Evolutionary conservation across 2,329 filamentous ascomycete genomes (phyloP).

Genomic region (Pleurostoma richardsiae): DNA sequence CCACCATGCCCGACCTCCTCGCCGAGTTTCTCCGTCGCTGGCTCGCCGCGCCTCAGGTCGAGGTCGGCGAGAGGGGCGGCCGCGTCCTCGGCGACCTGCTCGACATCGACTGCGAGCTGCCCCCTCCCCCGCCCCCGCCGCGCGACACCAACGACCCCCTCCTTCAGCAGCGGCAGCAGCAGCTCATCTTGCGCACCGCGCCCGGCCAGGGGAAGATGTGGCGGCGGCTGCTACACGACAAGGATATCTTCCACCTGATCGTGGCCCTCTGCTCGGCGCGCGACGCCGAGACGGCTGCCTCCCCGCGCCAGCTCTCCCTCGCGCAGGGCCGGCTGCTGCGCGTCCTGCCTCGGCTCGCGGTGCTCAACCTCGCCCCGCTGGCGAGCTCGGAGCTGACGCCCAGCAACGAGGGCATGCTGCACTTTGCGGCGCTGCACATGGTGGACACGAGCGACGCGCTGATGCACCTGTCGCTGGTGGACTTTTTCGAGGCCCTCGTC

Average conservation of each 20-base stretch:
- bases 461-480: slow-evolving; percentile 45
- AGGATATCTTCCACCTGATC: slow-evolving; percentile 38
- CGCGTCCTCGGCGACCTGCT: slow-evolving; percentile 48
- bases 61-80: slow-evolving; percentile 49
- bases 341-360: slow-evolving; percentile 43
- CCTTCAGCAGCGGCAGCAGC: slow-evolving; percentile 2
- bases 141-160: slow-evolving; percentile 6
- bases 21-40: slow-evolving; percentile 44
- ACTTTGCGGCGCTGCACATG: slow-evolving; percentile 48
- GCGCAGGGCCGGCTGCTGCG: slow-evolving; percentile 49
- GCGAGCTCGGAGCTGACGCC: slow-evolving; percentile 24
- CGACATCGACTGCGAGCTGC: slow-evolving; percentile 46
- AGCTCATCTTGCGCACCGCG: slow-evolving; percentile 29
- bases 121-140: slow-evolving; percentile 15
- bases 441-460: slow-evolving; percentile 42
- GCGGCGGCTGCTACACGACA: slow-evolving; percentile 44
- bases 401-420: slow-evolving; percentile 35
- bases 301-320: slow-evolving; percentile 36
- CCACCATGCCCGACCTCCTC: slow-evolving; percentile 42
- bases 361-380: slow-evolving; percentile 37
- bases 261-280: slow-evolving; percentile 27
- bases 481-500: slow-evolving; percentile 48
- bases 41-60: slow-evolving; percentile 47
- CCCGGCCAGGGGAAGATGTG: slow-evolving; percentile 50
- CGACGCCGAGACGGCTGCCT: slow-evolving; percentile 19